Conservation (phyloP, 192 early-diverging fungal genomes). For the Coemansia sp. region DNA sequence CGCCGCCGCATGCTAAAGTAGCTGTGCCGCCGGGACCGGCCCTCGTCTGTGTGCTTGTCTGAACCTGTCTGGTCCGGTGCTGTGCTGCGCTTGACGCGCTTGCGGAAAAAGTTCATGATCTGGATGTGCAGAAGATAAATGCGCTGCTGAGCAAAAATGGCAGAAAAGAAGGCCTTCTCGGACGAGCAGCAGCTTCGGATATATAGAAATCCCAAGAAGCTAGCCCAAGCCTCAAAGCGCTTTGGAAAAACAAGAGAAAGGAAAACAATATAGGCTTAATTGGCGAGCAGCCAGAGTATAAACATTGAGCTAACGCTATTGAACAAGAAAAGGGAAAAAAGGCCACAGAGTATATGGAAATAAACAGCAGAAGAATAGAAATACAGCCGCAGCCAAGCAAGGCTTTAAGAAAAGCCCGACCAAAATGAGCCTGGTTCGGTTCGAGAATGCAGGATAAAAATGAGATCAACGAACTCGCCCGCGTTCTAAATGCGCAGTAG, state of each 20-base stretch:
- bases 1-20: slow-evolving; percentile 36
- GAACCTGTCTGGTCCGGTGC: slow-evolving; percentile 1
- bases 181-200: no score
- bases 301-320: neutral
- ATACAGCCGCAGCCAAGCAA: no score
- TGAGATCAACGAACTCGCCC: slow-evolving; percentile 6
- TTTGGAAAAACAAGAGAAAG: no score
- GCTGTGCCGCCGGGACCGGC: slow-evolving; percentile 20
- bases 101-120: slow-evolving; percentile 42
- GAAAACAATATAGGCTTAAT: no score
- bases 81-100: slow-evolving; percentile 12
- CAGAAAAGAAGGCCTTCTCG: neutral
- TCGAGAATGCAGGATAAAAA: slow-evolving; percentile 15
- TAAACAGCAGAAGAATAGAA: neutral
- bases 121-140: neutral
- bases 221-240: no score
- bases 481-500: slow-evolving; percentile 6
- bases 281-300: no score
- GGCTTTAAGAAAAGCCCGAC: no score
- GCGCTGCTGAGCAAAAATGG: neutral
- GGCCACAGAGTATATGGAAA: neutral
- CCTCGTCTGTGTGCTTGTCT: neutral
- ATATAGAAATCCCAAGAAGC: no score
- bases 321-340: no score
- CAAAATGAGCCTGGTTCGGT: no score